These are phyloP conservation scores for Trypanosoma melophagium DNA, from an alignment of 208 protist species.

Conservation along the genomic window DNA sequence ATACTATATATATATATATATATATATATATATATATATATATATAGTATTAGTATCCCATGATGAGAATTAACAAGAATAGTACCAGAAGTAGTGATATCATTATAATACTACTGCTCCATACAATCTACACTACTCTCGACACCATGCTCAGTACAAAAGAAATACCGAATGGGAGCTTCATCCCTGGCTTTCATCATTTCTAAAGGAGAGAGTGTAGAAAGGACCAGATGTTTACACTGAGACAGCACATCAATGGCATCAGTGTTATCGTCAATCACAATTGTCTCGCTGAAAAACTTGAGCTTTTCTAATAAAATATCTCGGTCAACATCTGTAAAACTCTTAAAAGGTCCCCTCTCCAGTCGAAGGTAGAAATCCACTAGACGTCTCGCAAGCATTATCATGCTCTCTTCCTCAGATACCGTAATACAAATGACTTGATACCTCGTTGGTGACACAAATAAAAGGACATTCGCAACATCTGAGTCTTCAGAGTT, in stretches of 20 bases:
- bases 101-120: not conserved
- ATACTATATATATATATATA: not conserved
- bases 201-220: slow-evolving; percentile 25
- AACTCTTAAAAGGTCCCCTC: slow-evolving; percentile 38
- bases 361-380: slow-evolving; percentile 40
- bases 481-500: slow-evolving; percentile 33
- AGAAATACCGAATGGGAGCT: slow-evolving; percentile 34
- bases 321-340: slow-evolving; percentile 16
- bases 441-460: slow-evolving; percentile 31
- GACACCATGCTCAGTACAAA: slow-evolving; percentile 17
- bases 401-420: slow-evolving; percentile 36
- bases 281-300: slow-evolving; percentile 39
- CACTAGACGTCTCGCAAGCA: slow-evolving; percentile 29
- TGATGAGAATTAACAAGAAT: no score
- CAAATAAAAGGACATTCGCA: slow-evolving; percentile 43
- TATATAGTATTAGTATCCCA: not conserved
- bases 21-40: slow-evolving; percentile 31
- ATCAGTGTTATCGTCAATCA: slow-evolving; percentile 15
- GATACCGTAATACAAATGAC: slow-evolving; percentile 39
- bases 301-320: slow-evolving; percentile 22
- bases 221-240: slow-evolving; percentile 38
- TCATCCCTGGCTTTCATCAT: slow-evolving; percentile 21
- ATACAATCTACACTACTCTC: slow-evolving; percentile 1
- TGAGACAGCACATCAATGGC: slow-evolving; percentile 28
- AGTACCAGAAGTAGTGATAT: no score